phyloP scores from a whole-genome alignment of 2,329 filamentous ascomycete species.

The Delphinella strobiligena region DNA sequence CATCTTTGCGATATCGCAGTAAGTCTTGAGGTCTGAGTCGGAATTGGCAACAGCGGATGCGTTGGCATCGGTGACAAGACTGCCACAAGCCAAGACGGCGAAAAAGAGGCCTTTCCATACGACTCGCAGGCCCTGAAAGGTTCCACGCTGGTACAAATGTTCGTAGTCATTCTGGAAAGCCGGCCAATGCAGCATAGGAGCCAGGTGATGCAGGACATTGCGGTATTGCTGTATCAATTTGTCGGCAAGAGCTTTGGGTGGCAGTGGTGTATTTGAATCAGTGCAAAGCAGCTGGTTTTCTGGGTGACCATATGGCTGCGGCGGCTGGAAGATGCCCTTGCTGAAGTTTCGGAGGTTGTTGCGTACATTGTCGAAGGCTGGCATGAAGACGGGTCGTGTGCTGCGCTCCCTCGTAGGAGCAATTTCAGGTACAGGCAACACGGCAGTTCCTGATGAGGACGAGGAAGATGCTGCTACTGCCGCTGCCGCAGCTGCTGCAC shows the following conservation, averaged over 20 bases:
- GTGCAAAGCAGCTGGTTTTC: slow-evolving; percentile 32
- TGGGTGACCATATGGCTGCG: slow-evolving; percentile 52
- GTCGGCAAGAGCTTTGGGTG: slow-evolving; percentile 57
- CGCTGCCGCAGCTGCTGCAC: slow-evolving; percentile 1
- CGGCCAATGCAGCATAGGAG: slow-evolving; percentile 82
- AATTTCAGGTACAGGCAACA: neutral
- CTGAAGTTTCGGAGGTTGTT: slow-evolving; percentile 61
- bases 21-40: slow-evolving; percentile 46
- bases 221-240: slow-evolving; percentile 66
- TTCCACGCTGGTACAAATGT: slow-evolving; percentile 56
- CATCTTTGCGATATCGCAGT: slow-evolving; percentile 58
- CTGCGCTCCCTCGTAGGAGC: slow-evolving; percentile 41
- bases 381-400: slow-evolving; percentile 47
- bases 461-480: slow-evolving; percentile 1
- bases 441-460: neutral
- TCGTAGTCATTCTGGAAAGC: slow-evolving; percentile 68
- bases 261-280: slow-evolving; percentile 41
- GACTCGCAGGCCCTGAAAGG: slow-evolving; percentile 47
- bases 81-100: slow-evolving; percentile 69
- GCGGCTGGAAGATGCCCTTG: slow-evolving; percentile 68
- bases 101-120: slow-evolving; percentile 75
- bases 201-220: slow-evolving; percentile 61
- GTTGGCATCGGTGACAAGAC: slow-evolving; percentile 54
- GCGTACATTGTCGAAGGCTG: slow-evolving; percentile 61
- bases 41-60: slow-evolving; percentile 42